phyloP scores from a whole-genome alignment of 257 asterid genomes.

The Solanum pennellii region DNA sequence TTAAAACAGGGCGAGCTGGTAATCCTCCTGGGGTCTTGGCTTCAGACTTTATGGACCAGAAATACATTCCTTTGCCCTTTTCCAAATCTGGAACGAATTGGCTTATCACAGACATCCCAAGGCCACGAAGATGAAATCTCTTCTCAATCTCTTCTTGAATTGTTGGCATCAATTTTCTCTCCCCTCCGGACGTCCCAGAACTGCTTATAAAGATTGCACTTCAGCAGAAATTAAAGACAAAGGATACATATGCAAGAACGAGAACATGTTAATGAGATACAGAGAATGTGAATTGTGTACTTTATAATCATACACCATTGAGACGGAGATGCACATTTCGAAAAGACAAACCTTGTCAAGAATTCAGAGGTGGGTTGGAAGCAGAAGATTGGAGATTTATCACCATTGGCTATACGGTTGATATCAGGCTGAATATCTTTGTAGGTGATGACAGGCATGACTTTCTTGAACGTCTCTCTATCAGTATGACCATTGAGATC shows the following conservation, averaged over 20 bases:
- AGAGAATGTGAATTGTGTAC: neutral
- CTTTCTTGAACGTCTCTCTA: slow-evolving; percentile 23
- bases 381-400: slow-evolving; percentile 21
- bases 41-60: neutral
- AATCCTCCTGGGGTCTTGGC: slow-evolving; percentile 1
- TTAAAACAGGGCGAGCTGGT: neutral
- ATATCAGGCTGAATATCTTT: slow-evolving; percentile 22
- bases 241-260: neutral
- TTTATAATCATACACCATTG: neutral
- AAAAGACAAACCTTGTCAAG: slow-evolving; percentile 14
- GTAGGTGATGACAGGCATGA: slow-evolving; percentile 24
- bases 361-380: slow-evolving; percentile 30
- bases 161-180: neutral
- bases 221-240: neutral
- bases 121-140: neutral
- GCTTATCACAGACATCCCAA: neutral
- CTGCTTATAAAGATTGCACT: neutral
- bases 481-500: slow-evolving; percentile 18
- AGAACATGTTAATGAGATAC: neutral
- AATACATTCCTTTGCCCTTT: neutral
- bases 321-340: neutral
- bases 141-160: neutral
- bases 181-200: neutral
- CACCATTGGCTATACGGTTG: slow-evolving; percentile 20
- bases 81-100: neutral